phyloP scores from a whole-genome alignment of 176 grass and related monocot genomes.

The Tillandsia leiboldiana region DNA sequence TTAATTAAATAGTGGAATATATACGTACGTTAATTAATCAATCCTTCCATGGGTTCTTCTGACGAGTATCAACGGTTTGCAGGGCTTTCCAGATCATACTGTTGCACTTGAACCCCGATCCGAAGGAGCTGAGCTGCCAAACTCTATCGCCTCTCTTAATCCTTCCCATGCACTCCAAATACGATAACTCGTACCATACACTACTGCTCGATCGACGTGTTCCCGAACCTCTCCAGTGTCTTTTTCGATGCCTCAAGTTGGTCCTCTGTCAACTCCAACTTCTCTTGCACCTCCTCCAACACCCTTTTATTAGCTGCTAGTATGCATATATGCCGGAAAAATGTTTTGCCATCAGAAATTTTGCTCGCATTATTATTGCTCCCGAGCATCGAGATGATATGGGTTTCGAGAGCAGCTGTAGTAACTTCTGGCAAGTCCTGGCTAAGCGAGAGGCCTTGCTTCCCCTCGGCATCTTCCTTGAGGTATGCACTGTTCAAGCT shows the following conservation, averaged over 20 bases:
- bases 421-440: background rate
- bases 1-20: background rate
- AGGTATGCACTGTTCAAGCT: background rate
- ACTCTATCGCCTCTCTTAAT: background rate
- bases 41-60: conserved; percentile 2
- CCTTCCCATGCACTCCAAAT: background rate
- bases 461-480: background rate
- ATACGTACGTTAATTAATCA: background rate
- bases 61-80: background rate
- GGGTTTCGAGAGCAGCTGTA: too few relatives aligned
- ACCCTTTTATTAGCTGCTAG: background rate
- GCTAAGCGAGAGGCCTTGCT: background rate
- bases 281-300: background rate
- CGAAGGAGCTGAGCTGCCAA: background rate
- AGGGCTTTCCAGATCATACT: background rate
- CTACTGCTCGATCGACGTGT: background rate
- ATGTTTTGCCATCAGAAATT: background rate
- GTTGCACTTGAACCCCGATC: background rate
- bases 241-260: background rate
- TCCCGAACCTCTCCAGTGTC: background rate
- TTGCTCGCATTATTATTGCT: background rate
- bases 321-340: background rate
- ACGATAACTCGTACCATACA: background rate
- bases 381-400: background rate
- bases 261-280: background rate